phyloP scores from a whole-genome alignment of 2,329 filamentous ascomycete genomes.

The Penicillium vulpinum region DNA sequence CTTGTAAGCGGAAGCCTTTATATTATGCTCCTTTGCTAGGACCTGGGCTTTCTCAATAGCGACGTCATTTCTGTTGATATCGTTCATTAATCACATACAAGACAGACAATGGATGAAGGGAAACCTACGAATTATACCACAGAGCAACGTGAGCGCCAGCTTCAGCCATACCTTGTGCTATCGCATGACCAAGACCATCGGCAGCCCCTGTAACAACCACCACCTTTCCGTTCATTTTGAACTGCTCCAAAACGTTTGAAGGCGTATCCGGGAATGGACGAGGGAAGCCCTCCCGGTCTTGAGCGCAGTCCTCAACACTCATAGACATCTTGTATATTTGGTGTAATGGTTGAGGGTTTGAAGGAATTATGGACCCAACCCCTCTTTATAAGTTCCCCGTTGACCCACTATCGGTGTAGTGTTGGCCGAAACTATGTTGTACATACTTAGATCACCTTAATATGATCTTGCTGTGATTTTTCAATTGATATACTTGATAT shows the following conservation, averaged over 20 bases:
- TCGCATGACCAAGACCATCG: conserved; percentile 49
- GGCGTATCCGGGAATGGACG: conserved; percentile 43
- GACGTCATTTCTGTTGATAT: conserved; percentile 27
- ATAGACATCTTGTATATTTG: conserved; percentile 40
- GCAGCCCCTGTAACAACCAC: conserved; percentile 50
- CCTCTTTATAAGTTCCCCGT: not conserved
- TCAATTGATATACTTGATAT: too few species aligned
- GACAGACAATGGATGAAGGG: too few species aligned
- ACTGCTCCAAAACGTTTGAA: conserved; percentile 49
- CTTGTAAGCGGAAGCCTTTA: conserved; percentile 47
- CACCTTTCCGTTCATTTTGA: conserved; percentile 43
- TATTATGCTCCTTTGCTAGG: conserved; percentile 34
- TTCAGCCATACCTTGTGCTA: conserved; percentile 50
- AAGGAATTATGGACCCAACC: not conserved
- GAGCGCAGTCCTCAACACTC: conserved; percentile 34
- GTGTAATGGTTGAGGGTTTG: not conserved
- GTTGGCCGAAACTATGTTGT: not conserved
- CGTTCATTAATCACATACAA: not conserved
- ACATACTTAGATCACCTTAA: not conserved
- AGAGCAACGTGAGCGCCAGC: conserved; percentile 46
- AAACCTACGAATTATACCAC: conserved; percentile 42
- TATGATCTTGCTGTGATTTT: too few species aligned
- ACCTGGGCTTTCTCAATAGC: conserved; percentile 41
- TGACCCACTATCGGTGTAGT: conserved; percentile 7
- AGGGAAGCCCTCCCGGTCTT: conserved; percentile 37